Evolutionary conservation across 2,329 filamentous ascomycete species (phyloP), one percentile per base, ranked within the genome.

Genomic region (Colletotrichum godetiae): DNA sequence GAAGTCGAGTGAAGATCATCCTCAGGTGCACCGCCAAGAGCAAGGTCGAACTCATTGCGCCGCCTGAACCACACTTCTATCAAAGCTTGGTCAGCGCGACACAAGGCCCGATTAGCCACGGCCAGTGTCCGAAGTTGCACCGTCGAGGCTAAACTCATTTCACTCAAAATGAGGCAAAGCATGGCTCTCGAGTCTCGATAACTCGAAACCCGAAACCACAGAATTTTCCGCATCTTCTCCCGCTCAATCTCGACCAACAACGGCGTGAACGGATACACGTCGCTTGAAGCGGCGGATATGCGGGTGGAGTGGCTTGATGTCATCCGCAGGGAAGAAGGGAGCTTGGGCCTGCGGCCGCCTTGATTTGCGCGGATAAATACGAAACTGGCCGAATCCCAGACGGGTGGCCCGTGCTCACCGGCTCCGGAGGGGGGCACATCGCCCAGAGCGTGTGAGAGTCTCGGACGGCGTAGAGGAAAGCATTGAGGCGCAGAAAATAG

Each of bases 311-410:
- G 67, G 56, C 60, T 73, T 73, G 71, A 73, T 73, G 71, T 73
- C 71, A 73, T 73, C 55, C 70, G 42, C 60, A 73, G 70, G 70
- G 70, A 73, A 65, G 53, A 24, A 64, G 29, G 67, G 61, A 71
- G 71, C 71, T 73, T 73, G 71, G 71, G 61, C 71, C 71, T 53
- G 55, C 53, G 71, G 61, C 71, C 33, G 71, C 71, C 71, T 73
- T 73, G 71, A 73, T 73, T 73, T 73, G 71, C 27, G 71, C 71
- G 67, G 71, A 71, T 73, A 73, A 61, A 71, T 73, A 61, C 71
- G 71, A 73, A 71, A 73, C 71, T 71, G 55, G 24, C 33, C 58
- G 56, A 35, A 71, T 71, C 66, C 66, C 59, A 64, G 46, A 5
- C 46, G 35, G 13, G 2, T 73, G 71, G 35, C 35, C 71, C 61